Evolutionary conservation across 495 filamentous ascomycete species (phyloP).

Genomic region (Beverwykella pulmonaria): DNA sequence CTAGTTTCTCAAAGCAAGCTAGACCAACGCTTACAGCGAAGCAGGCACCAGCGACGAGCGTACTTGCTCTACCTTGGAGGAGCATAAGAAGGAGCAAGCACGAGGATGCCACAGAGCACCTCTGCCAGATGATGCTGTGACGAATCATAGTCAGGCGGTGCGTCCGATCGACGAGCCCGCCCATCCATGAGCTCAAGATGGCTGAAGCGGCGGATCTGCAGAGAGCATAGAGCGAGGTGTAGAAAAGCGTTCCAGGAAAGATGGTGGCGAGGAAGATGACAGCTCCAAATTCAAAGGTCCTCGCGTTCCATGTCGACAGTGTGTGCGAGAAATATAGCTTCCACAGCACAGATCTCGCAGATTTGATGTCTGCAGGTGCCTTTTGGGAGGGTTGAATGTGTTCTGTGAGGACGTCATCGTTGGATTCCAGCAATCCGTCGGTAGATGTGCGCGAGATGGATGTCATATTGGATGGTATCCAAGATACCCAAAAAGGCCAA

Average conservation of each 20-base stretch:
- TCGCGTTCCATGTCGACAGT: slow-evolving; percentile 39
- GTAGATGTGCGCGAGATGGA: background rate
- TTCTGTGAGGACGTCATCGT: background rate
- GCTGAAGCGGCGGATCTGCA: slow-evolving; percentile 28
- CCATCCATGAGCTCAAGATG: slow-evolving; percentile 29
- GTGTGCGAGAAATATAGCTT: slow-evolving; percentile 37
- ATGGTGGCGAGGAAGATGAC: slow-evolving; percentile 38
- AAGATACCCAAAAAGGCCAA: background rate
- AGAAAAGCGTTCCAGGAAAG: slow-evolving; percentile 35
- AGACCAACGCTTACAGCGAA: slow-evolving; percentile 22
- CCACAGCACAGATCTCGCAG: slow-evolving; percentile 13
- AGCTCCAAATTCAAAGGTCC: slow-evolving; percentile 38
- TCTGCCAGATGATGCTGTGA: slow-evolving; percentile 30
- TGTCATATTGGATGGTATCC: background rate
- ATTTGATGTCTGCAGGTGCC: background rate
- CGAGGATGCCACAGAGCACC: slow-evolving; percentile 31
- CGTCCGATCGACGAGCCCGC: slow-evolving; percentile 24
- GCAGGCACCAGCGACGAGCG: background rate
- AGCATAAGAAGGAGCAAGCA: slow-evolving; percentile 23
- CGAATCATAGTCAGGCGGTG: slow-evolving; percentile 25
- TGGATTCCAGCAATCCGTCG: background rate
- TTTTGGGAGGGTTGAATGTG: background rate
- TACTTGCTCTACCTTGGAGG: background rate
- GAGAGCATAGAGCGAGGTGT: slow-evolving; percentile 34
- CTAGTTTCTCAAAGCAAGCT: slow-evolving; percentile 36